Evolutionary conservation across 352 stramenopile genomes (phyloP), one percentile per base, ranked within the genome.

Genomic region (Phytophthora pinifolia): DNA sequence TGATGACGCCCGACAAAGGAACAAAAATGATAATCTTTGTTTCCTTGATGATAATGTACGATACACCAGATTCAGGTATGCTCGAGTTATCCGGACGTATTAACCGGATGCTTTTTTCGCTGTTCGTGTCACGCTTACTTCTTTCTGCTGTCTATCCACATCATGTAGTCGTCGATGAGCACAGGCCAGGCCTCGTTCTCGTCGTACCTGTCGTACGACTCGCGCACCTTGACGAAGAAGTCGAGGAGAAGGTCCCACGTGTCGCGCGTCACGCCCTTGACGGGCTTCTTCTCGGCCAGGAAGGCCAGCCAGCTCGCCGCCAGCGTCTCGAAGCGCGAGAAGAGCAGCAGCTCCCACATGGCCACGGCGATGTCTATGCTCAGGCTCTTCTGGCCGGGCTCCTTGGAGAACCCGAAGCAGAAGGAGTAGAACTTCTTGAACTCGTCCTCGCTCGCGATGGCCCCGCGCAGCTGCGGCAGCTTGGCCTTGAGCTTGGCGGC

Each of bases 121-220:
- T 29, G 25, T 29, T 29, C 25, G 25, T 29, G 22, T 27, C 6
- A 4, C 22, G 25, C 25, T 29, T 29, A 29, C 59, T 83, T 67
- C 61, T 89, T 89, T 50, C 77, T 77, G 18, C 55, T 72, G 49
- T 88, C 74, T 85, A 92, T 85, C 78, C 83, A 92, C 32, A 65
- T 64, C 83, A 95, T 93, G 65, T 83, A 96, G 65, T 96, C 86
- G 65, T 96, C 86, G 48, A 96, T 93, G 44, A 96, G 79, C 62
- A 96, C 86, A 25, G 86, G 86, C 86, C 86, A 96, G 10, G 86
- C 86, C 55, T 93, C 86, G 65, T 92, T 96, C 67, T 94, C 86
- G 65, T 96, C 82, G 76, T 94, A 96, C 37, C 86, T 82, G 59
- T 67, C 75, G 66, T 92, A 93, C 17, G 78, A 87, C 14, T 83